These are phyloP conservation scores for Kalmusia sp. DNA, from an alignment of 2,329 filamentous ascomycete species.

Conservation along the genomic window DNA sequence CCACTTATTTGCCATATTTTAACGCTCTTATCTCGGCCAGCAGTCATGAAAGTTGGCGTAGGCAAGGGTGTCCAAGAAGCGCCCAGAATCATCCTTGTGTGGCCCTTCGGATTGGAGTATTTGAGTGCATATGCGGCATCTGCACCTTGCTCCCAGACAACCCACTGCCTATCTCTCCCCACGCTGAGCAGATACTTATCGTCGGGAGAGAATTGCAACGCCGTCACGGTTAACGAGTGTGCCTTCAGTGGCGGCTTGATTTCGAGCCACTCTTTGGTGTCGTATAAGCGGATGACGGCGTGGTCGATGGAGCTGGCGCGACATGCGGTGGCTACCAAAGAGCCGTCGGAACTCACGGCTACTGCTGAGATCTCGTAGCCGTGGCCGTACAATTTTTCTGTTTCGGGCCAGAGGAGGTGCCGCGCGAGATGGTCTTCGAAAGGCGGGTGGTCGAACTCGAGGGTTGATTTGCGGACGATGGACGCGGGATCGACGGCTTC, in stretches of 20 bases:
- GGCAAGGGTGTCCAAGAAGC: constrained; percentile 73
- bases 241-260: constrained; percentile 81
- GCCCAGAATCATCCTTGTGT: constrained; percentile 90
- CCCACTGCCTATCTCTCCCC: constrained; percentile 91
- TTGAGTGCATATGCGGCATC: constrained; percentile 62
- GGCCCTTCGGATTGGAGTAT: constrained; percentile 79
- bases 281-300: constrained; percentile 90
- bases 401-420: constrained; percentile 93
- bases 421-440: constrained; percentile 88
- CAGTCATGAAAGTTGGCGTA: constrained; percentile 76
- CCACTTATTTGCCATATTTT: constrained; percentile 61
- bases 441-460: constrained; percentile 76
- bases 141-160: constrained; percentile 70
- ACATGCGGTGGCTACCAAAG: constrained; percentile 87
- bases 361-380: constrained; percentile 95
- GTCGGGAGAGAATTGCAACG: constrained; percentile 79
- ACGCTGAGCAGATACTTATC: constrained; percentile 83
- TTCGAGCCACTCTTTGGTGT: constrained; percentile 87
- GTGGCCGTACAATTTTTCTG: constrained; percentile 96
- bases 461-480: constrained; percentile 64
- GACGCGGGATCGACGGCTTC: constrained; percentile 64
- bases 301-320: constrained; percentile 92
- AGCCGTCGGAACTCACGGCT: constrained; percentile 76
- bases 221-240: constrained; percentile 85
- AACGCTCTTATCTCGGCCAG: constrained; percentile 85